Conservation (phyloP, 148 eudicot species). For the Amaranthus hypochondriacus region DNA sequence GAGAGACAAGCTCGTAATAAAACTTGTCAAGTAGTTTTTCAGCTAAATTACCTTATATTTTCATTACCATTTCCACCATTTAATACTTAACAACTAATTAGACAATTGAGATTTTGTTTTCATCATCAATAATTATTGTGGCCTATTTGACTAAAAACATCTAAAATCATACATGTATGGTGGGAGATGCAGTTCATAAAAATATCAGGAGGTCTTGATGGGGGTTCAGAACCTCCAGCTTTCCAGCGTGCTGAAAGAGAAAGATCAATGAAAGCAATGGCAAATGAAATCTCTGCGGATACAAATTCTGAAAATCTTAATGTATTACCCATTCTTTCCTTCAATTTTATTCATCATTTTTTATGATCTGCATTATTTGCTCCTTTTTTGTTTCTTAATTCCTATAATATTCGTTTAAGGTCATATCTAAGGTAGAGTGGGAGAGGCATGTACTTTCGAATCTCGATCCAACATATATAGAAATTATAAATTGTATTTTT, state of each 20-base stretch:
- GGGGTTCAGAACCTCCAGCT: slow-evolving; percentile 93
- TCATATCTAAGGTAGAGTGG: no score
- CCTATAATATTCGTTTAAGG: no score
- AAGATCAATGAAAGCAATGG: slow-evolving; percentile 34
- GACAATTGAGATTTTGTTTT: neutral
- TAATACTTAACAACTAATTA: no score
- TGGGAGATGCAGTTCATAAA: slow-evolving; percentile 44
- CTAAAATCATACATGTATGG: slow-evolving; percentile 1
- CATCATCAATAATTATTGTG: no score
- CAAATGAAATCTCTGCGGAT: slow-evolving; percentile 27
- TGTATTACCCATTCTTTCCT: slow-evolving; percentile 18
- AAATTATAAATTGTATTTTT: no score
- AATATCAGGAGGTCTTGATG: slow-evolving; percentile 85
- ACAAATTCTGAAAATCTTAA: slow-evolving; percentile 19
- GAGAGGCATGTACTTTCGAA: no score
- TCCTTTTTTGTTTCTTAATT: neutral
- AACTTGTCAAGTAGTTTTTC: no score
- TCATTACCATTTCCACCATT: no score
- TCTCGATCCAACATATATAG: no score
- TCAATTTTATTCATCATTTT: neutral
- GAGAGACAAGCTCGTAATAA: no score
- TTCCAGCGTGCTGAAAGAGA: slow-evolving; percentile 87
- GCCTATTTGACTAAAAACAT: no score
- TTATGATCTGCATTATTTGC: neutral
- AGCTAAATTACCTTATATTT: no score